Evolutionary conservation across 2,329 filamentous ascomycete species (phyloP), one percentile per base, ranked within the genome.

Genomic region (Aureobasidium lini): DNA sequence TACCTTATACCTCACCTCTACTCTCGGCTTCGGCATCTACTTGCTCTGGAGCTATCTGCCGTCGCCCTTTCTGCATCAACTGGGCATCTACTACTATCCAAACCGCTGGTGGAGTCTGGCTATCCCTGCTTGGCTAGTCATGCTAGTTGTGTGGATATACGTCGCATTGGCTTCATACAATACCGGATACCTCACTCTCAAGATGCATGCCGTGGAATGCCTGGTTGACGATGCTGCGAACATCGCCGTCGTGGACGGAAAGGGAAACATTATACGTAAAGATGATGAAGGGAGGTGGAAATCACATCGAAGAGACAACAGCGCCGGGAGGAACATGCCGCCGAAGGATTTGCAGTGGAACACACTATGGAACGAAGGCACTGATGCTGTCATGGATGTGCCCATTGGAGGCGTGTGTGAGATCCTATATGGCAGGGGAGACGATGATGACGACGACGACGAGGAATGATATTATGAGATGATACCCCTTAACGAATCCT

Each of bases 51-150:
- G 88, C 13, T 97, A 94, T 74, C 84, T 97, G 6, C 94, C 94
- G 0, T 90, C 88, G 28, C 91, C 92, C 0, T 91, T 97, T 71
- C 81, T 99, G 44, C 91, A 96, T 71, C 90, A 90, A 61, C 82
- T 99, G 60, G 93, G 94, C 18, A 95, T 99, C 60, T 87, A 91
- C 76, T 97, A 97, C 79, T 99, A 96, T 68, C 94, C 94, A 1
- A 91, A 96, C 72, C 85, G 94, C 49, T 99, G 94, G 94, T 99
- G 94, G 94, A 90, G 89, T 49, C 82, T 99, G 18, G 94, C 94
- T 1, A 85, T 96, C 13, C 94, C 94, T 0, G 87, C 89, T 6
- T 97, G 91, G 78, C 78, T 96, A 34, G 92, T 96, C 59, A 92
- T 94, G 81, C 76, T 86, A 47, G 79, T 97, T 36, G 81, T 94